Base-by-base conservation (phyloP, 192 early-diverging fungal genomes). In the Physocladia obscura region DNA sequence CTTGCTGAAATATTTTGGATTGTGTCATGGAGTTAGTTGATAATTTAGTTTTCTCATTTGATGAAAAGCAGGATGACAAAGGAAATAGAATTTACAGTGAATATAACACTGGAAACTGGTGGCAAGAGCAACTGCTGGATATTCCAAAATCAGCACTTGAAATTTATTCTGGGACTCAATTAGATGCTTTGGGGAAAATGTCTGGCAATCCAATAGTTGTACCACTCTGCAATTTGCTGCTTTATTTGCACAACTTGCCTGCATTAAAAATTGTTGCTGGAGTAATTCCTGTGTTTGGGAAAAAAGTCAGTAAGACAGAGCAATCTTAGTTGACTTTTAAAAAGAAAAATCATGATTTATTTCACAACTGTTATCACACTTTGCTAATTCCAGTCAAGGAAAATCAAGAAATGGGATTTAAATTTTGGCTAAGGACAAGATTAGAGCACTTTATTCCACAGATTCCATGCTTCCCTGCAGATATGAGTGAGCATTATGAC, bases 21-120 rank as follows among this genome's bases (percentile, higher is more conserved):
- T 52, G 50, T n/a, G 21, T 52, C 4, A 6, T 52, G 4, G 50
- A 52, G 50, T 27, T 52, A 11, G 6, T 52, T 8, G 6, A 26
- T n/a, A 27, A 52, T 4, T 11, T 52, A 27, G 6, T 11, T 4
- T 52, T 52, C 29, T n/a, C 21, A n/a, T n/a, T n/a, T 52, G 50
- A 4, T 21, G 29, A 11, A 11, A 4, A 52, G n/a, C 21, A 26
- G 21, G 50, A 21, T 4, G n/a, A 11, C 4, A 21, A 52, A 26
- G 50, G 50, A 11, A n/a, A 52, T 11, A n/a, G 50, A 4, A 21
- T 52, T 52, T 52, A 52, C 29, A 27, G 50, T 4, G 50, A 52
- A 52, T 52, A 11, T 27, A 52, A 52, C n/a, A 52, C 50, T 52
- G 50, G 50, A 21, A 52, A 27, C n/a, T 52, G 50, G 50, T 52